Percentiles rank a stretch among this genome's conserved stretches.
These are phyloP conservation scores for Exophiala spinifera DNA, from an alignment of 2,329 filamentous ascomycete species.

Conservation along the genomic window DNA sequence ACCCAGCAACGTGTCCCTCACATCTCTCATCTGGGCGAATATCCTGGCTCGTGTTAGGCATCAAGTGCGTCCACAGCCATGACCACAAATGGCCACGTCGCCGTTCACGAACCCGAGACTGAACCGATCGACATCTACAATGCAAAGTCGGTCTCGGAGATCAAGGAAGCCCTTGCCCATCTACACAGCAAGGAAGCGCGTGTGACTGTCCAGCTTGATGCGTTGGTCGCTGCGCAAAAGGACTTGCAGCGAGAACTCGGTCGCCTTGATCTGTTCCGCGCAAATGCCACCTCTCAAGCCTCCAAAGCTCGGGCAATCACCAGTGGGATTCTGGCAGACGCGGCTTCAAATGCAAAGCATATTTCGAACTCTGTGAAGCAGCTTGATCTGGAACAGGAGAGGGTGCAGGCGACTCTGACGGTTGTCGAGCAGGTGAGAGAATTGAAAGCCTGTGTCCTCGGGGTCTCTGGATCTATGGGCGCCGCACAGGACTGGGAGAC, in stretches of 20 bases:
- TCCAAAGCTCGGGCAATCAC: conserved; percentile 78
- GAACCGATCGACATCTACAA: conserved; percentile 55
- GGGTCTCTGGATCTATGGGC: conserved; percentile 93
- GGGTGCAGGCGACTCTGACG: conserved; percentile 83
- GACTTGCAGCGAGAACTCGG: conserved; percentile 83
- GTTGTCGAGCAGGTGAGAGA: conserved; percentile 96
- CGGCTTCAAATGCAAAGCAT: conserved; percentile 78
- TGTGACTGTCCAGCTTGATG: conserved; percentile 71
- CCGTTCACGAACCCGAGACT: conserved; percentile 6
- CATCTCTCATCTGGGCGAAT: not conserved
- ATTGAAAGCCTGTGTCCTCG: conserved; percentile 92
- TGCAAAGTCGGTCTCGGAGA: conserved; percentile 72
- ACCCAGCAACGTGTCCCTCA: too few relatives aligned
- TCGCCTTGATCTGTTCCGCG: conserved; percentile 83
- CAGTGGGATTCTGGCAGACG: conserved; percentile 84
- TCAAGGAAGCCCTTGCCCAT: conserved; percentile 71
- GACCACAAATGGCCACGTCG: conserved; percentile 18
- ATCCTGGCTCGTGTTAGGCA: not conserved
- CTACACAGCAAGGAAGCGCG: conserved; percentile 73
- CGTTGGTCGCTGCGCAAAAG: conserved; percentile 75
- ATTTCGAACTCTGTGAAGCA: conserved; percentile 83
- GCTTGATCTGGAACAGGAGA: conserved; percentile 85
- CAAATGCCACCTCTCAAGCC: conserved; percentile 81
- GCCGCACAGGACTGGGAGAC: conserved; percentile 98
- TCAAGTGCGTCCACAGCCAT: conserved; percentile 2